Base-by-base conservation (phyloP, 23 red algal species). In the Pyropia yezoensis region DNA sequence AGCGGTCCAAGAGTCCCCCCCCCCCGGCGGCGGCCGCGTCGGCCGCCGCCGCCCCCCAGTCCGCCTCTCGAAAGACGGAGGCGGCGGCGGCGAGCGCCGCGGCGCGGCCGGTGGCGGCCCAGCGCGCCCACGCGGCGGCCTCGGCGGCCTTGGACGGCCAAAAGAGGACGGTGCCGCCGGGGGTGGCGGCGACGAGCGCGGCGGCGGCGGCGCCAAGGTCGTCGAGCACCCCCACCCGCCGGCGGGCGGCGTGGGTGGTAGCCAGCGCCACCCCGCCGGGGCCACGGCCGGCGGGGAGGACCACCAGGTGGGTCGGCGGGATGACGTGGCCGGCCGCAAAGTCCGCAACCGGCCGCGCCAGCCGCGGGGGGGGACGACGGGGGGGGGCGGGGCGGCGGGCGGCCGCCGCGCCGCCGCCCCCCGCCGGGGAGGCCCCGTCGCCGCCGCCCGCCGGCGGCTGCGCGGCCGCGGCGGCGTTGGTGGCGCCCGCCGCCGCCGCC, bases 281-380 rank as follows among this genome's bases (percentile, higher is more conserved):
- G 20, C 94, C 94, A 16, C 33, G 14, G 12, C 26, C 74, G 20
- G 83, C 75, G 20, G 83, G 54, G 14, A 79, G 56, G 52, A 75
- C 80, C 18, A 98, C 61, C 51, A 98, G 59, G 25, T 91, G 59
- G 20, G 74, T 53, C 13, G 61, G 75, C 3, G 86, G 86, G 13
- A 98, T 78, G 14, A 98, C 94, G 61, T 98, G 94, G 39, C 69
- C 73, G 53, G 77, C 91, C 23, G 81, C 65, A 58, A 87, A 81
- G 63, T 90, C 71, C 30, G 30, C 30, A 33, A 33, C 6, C 3
- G 30, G 30, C 30, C 30, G 30, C 6, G 30, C 30, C 30, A 33
- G 3, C 6, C 3, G 30, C 30, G 2, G 30, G 30, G 6, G 30
- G 30, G 30, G 17, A 76, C 50, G 63, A 77, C 22, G 7, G 54